A percentile compares a stretch with the other conserved stretches of the same genome.
phyloP scores from a whole-genome alignment of 345 rosid genomes.

The Limnanthes douglasii region DNA sequence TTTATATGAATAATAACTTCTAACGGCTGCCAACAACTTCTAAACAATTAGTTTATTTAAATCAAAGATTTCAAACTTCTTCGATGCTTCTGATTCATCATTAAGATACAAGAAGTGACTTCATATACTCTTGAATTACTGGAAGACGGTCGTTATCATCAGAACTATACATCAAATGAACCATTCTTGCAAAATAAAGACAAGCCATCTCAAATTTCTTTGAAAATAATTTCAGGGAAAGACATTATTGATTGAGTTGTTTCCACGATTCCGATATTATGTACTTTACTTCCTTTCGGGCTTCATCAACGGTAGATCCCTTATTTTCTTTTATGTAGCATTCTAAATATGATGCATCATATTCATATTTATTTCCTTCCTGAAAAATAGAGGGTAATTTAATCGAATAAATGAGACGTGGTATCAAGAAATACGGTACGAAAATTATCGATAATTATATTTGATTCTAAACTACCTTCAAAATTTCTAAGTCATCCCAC shows the following conservation, averaged over 20 bases:
- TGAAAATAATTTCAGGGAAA: conserved; percentile 18
- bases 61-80: too few relatives aligned
- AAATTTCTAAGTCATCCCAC: conserved; percentile 55
- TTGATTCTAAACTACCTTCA: conserved; percentile 17
- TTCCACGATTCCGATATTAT: conserved; percentile 47
- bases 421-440: neutral
- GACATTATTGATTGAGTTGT: conserved; percentile 28
- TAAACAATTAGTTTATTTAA: too few relatives aligned
- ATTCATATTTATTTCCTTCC: conserved; percentile 42
- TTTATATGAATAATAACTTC: too few relatives aligned
- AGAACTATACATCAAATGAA: conserved; percentile 39
- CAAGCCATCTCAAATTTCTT: conserved; percentile 15
- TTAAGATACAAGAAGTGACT: too few relatives aligned
- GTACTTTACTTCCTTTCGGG: conserved; percentile 11
- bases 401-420: too few relatives aligned
- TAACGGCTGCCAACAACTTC: too few relatives aligned
- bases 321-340: conserved; percentile 31
- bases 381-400: conserved; percentile 2
- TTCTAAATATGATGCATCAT: conserved; percentile 46
- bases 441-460: conserved; percentile 1
- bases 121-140: conserved; percentile 16
- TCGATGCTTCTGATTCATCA: too few relatives aligned
- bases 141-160: conserved; percentile 29
- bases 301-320: conserved; percentile 15
- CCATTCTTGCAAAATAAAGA: conserved; percentile 38